A percentile compares a stretch with the other conserved stretches of the same genome.
These are phyloP conservation scores for Tetrapisispora iriomotensis DNA, from an alignment of 805 yeast genomes.

Conservation along the genomic window DNA sequence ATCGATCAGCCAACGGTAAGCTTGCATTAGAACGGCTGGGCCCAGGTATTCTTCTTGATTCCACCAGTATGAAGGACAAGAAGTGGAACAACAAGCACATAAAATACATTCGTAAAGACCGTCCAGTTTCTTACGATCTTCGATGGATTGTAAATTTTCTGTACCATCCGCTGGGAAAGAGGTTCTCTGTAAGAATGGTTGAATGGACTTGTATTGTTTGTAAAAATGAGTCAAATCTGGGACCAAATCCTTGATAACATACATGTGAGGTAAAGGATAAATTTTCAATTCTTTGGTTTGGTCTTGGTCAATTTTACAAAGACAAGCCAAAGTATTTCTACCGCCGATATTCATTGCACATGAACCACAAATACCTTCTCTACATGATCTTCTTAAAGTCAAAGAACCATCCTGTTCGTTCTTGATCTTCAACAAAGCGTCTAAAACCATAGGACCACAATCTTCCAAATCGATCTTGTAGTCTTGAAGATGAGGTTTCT, in stretches of 20 bases:
- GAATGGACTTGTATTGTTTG: constrained; percentile 96
- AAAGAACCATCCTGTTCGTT: constrained; percentile 93
- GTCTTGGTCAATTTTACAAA: constrained; percentile 86
- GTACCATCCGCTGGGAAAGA: constrained; percentile 77
- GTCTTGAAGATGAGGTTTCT: constrained; percentile 76
- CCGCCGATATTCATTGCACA: constrained; percentile 99
- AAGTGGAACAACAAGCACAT: constrained; percentile 97
- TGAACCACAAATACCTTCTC: constrained; percentile 99
- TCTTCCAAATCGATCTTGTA: constrained; percentile 79
- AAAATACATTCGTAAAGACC: constrained; percentile 95
- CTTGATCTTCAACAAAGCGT: constrained; percentile 88
- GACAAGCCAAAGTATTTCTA: constrained; percentile 90
- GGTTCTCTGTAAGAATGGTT: constrained; percentile 85
- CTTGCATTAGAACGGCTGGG: constrained; percentile 98
- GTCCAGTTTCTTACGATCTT: constrained; percentile 90
- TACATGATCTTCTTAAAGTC: constrained; percentile 95
- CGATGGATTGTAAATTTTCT: constrained; percentile 84
- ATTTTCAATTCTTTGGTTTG: constrained; percentile 67
- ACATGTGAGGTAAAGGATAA: constrained; percentile 98
- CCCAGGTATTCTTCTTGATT: constrained; percentile 97
- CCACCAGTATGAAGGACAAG: constrained; percentile 99
- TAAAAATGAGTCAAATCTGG: constrained; percentile 97
- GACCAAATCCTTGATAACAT: constrained; percentile 90
- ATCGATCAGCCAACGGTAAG: constrained; percentile 97
- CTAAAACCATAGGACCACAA: constrained; percentile 97